These are phyloP conservation scores for Yamadazyma dushanensis DNA, from an alignment of 1,139 yeast species.

Conservation along the genomic window DNA sequence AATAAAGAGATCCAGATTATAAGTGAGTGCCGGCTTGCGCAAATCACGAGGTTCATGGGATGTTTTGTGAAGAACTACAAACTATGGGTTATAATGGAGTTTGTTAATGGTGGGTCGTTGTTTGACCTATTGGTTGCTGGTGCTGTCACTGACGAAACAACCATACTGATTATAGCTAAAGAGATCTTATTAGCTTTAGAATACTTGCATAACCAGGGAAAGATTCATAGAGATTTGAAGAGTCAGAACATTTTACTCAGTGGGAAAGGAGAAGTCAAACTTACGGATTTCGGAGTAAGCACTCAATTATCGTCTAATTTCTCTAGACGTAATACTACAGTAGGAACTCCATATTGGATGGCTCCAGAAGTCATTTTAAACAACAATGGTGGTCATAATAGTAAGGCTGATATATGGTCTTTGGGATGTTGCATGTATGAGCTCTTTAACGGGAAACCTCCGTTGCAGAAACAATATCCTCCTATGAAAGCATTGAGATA, in stretches of 20 bases:
- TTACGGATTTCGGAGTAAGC: slow-evolving; percentile 97
- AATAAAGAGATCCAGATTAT: slow-evolving; percentile 77
- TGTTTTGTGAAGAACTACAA: slow-evolving; percentile 78
- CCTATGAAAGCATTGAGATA: slow-evolving; percentile 75
- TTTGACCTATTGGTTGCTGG: slow-evolving; percentile 67
- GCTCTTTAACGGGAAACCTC: slow-evolving; percentile 81
- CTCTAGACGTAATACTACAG: slow-evolving; percentile 83
- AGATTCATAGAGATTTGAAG: slow-evolving; percentile 84
- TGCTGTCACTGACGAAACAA: slow-evolving; percentile 44
- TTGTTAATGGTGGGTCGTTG: slow-evolving; percentile 80
- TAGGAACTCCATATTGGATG: slow-evolving; percentile 99
- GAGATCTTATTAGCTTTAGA: slow-evolving; percentile 68
- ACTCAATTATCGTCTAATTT: slow-evolving; percentile 79
- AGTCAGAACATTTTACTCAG: slow-evolving; percentile 81
- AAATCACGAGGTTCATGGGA: slow-evolving; percentile 76
- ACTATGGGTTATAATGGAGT: slow-evolving; percentile 87
- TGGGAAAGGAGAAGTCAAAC: slow-evolving; percentile 71
- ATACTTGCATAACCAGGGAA: slow-evolving; percentile 74
- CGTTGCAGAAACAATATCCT: slow-evolving; percentile 61
- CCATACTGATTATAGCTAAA: slow-evolving; percentile 56
- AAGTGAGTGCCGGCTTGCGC: slow-evolving; percentile 68
- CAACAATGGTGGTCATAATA: slow-evolving; percentile 73
- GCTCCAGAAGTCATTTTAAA: slow-evolving; percentile 94
- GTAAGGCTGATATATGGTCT: slow-evolving; percentile 94
- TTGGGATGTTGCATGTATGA: slow-evolving; percentile 90